Evolutionary conservation across 2,329 filamentous ascomycete species (phyloP).

Genomic region (Chaetomiaceae sp.): DNA sequence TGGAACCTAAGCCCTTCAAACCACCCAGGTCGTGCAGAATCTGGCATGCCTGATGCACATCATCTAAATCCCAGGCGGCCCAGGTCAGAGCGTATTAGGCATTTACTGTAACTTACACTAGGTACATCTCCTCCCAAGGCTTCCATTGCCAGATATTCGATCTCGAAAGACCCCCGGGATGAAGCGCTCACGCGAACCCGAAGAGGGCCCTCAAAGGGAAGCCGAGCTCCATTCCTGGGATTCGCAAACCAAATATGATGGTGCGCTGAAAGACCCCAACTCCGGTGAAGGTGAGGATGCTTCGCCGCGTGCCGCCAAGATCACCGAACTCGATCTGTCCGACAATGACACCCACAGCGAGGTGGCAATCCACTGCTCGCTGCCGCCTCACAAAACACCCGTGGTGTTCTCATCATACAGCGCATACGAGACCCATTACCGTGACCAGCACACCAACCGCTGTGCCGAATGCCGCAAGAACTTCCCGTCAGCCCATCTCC

Average conservation of each 20-base stretch:
- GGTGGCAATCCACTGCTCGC: slow-evolving; percentile 65
- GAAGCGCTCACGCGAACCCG: slow-evolving; percentile 60
- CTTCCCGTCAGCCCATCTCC: slow-evolving; percentile 76
- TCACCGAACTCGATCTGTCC: slow-evolving; percentile 53
- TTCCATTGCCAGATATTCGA: not conserved
- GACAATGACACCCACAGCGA: slow-evolving; percentile 31
- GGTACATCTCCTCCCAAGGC: too few species aligned
- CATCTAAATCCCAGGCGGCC: too few species aligned
- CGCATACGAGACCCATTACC: slow-evolving; percentile 85
- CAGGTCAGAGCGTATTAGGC: not conserved
- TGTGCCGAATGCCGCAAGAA: slow-evolving; percentile 83
- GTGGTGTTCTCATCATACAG: slow-evolving; percentile 68
- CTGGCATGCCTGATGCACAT: too few species aligned
- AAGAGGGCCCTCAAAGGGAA: slow-evolving; percentile 35
- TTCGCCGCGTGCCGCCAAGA: slow-evolving; percentile 41
- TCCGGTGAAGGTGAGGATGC: slow-evolving; percentile 13
- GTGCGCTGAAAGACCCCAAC: not conserved
- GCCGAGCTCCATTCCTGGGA: not conserved
- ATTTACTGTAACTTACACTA: slow-evolving; percentile 18
- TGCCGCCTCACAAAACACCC: slow-evolving; percentile 72
- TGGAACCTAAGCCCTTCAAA: too few species aligned
- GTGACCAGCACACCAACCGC: slow-evolving; percentile 72
- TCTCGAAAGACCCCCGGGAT: slow-evolving; percentile 34
- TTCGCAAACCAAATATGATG: not conserved
- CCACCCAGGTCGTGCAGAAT: too few species aligned